Evolutionary conservation across 202 grass and related monocot genomes (phyloP).

Genomic region (Cymbopogon flexuosus): DNA sequence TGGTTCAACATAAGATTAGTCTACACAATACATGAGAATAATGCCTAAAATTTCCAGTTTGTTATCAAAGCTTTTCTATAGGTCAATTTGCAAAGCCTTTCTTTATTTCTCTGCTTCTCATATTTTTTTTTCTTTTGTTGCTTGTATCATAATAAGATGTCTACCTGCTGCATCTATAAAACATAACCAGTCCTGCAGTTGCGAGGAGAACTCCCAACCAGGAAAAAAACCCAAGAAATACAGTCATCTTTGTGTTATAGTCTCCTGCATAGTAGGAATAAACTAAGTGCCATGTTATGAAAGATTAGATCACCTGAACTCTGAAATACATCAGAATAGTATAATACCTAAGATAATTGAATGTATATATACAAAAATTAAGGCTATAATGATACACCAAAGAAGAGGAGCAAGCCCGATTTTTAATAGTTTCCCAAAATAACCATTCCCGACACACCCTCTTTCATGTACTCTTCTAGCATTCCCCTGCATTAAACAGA

Average conservation of each 20-base stretch:
- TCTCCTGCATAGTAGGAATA: constrained; percentile 52
- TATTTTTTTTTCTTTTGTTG: not conserved
- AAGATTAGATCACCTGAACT: constrained; percentile 26
- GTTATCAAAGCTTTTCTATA: not conserved
- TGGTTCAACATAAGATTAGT: not conserved
- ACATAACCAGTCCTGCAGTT: constrained; percentile 63
- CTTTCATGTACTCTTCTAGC: constrained; percentile 84
- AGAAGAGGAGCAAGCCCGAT: constrained; percentile 78
- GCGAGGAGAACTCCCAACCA: constrained; percentile 80
- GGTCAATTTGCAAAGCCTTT: not conserved
- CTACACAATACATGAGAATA: not conserved
- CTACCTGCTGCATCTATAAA: constrained; percentile 97
- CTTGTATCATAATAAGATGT: constrained; percentile 12
- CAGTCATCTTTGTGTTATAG: constrained; percentile 52
- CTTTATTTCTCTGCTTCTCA: constrained; percentile 5
- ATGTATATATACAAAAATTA: constrained; percentile 67
- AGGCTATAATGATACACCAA: constrained; percentile 65
- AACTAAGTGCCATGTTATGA: constrained; percentile 23
- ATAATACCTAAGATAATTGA: constrained; percentile 75
- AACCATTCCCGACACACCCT: constrained; percentile 50
- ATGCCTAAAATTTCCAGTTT: constrained; percentile 12
- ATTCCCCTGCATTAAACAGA: constrained; percentile 66
- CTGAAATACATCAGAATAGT: constrained; percentile 22
- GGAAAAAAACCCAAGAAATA: constrained; percentile 60
- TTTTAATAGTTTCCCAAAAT: constrained; percentile 67